A percentile compares a stretch with the other conserved stretches of the same genome.
Evolutionary conservation across 169 alveolate genomes (phyloP).

Genomic region (Eimeria sp.): DNA sequence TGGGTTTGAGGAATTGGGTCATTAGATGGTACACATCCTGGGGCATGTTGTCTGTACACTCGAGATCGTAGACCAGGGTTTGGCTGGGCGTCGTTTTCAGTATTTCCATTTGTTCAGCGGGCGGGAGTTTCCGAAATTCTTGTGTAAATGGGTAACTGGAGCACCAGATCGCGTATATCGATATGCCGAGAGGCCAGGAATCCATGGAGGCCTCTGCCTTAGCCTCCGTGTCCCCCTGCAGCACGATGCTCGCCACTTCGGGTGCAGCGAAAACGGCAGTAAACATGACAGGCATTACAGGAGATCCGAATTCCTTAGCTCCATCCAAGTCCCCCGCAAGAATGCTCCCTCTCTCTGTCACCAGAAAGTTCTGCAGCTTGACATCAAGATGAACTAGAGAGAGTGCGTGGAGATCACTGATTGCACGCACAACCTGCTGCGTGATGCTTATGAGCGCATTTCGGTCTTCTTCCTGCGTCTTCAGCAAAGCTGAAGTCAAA

Average conservation of each 20-base stretch:
- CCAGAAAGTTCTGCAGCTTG: constrained; percentile 37
- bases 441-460: constrained; percentile 17
- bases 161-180: constrained; percentile 66
- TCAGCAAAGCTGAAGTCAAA: not conserved
- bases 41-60: constrained; percentile 2
- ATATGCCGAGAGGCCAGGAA: constrained; percentile 75
- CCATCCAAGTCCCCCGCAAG: constrained; percentile 1
- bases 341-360: constrained; percentile 26
- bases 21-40: constrained; percentile 10
- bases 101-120: not conserved
- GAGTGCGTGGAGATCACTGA: constrained; percentile 10
- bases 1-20: not conserved
- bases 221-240: not conserved
- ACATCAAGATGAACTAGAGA: constrained; percentile 37
- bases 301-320: not conserved
- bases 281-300: not conserved
- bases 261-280: constrained; percentile 41
- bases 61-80: not conserved
- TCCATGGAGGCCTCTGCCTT: not conserved
- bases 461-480: not conserved
- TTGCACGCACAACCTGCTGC: constrained; percentile 44
- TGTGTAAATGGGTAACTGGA: not conserved
- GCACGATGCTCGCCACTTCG: constrained; percentile 11
- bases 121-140: not conserved
- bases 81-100: not conserved